These are phyloP conservation scores for Trichopus zeylanicus DNA, from an alignment of 116 monocot species.

Conservation along the genomic window DNA sequence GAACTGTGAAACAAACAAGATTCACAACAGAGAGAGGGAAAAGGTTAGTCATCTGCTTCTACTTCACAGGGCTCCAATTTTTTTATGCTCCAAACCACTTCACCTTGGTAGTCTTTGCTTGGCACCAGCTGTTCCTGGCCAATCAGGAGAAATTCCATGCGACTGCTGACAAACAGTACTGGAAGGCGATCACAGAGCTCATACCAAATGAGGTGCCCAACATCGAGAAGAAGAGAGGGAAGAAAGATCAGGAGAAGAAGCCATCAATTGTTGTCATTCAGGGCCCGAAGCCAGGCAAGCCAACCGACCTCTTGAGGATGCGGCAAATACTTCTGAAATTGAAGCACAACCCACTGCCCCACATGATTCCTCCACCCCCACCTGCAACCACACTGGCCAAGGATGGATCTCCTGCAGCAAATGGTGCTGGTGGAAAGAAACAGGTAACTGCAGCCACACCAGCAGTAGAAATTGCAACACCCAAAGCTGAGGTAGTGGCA, in stretches of 20 bases:
- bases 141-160: conserved; percentile 83
- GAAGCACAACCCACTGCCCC: conserved; percentile 58
- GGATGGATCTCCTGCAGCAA: too few relatives aligned
- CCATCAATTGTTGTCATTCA: conserved; percentile 58
- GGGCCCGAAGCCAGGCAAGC: conserved; percentile 91
- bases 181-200: conserved; percentile 84
- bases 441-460: neutral
- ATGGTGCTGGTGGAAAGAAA: conserved; percentile 6
- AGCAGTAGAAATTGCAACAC: too few relatives aligned
- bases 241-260: conserved; percentile 74
- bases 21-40: conserved; percentile 75
- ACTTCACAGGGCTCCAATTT: neutral
- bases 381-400: conserved; percentile 18
- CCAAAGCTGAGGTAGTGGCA: too few relatives aligned
- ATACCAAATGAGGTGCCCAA: conserved; percentile 77
- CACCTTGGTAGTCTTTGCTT: neutral
- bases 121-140: conserved; percentile 46
- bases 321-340: conserved; percentile 67
- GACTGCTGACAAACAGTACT: conserved; percentile 66
- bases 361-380: conserved; percentile 60
- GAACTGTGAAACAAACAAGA: conserved; percentile 62
- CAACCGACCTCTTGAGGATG: conserved; percentile 80
- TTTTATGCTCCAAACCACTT: neutral
- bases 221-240: conserved; percentile 77
- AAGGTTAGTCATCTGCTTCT: conserved; percentile 37